Evolutionary conservation across 2,329 filamentous ascomycete genomes (phyloP).

Genomic region (Myriosclerotinia scirpicola): DNA sequence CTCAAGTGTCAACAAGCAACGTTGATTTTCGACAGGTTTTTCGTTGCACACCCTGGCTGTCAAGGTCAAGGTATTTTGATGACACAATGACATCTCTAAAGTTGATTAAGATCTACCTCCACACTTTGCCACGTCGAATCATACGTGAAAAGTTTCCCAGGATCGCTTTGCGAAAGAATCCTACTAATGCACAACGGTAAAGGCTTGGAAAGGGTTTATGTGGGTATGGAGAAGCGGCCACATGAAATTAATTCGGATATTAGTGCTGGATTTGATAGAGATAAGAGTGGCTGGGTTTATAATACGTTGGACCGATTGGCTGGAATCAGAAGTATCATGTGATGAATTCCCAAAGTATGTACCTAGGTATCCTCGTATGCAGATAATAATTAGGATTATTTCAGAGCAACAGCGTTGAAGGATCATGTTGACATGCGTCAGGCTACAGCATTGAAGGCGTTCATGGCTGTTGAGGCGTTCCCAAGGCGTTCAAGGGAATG

Average conservation of each 20-base stretch:
- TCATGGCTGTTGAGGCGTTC: background rate
- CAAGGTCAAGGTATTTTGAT: background rate
- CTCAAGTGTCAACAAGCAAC: background rate
- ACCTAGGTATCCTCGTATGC: background rate
- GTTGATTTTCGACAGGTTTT: background rate
- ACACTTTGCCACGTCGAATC: conserved; percentile 18
- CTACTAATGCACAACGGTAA: conserved; percentile 3
- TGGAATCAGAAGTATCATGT: conserved; percentile 6
- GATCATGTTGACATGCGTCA: too few species aligned
- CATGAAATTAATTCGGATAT: conserved; percentile 16
- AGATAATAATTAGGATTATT: background rate
- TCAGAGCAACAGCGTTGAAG: background rate
- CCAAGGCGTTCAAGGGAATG: background rate
- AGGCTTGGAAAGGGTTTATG: background rate
- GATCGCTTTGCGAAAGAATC: background rate
- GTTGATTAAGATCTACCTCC: conserved; percentile 18
- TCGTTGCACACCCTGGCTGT: background rate
- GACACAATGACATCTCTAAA: conserved; percentile 15
- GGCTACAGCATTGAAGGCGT: too few species aligned
- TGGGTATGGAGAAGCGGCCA: conserved; percentile 14
- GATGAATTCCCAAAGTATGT: background rate
- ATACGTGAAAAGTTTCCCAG: background rate
- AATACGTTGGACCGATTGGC: conserved; percentile 12
- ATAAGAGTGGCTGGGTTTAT: conserved; percentile 16
- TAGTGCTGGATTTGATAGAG: conserved; percentile 1